phyloP scores from a whole-genome alignment of 2,329 filamentous ascomycete genomes.

The Ophiostoma ips region DNA sequence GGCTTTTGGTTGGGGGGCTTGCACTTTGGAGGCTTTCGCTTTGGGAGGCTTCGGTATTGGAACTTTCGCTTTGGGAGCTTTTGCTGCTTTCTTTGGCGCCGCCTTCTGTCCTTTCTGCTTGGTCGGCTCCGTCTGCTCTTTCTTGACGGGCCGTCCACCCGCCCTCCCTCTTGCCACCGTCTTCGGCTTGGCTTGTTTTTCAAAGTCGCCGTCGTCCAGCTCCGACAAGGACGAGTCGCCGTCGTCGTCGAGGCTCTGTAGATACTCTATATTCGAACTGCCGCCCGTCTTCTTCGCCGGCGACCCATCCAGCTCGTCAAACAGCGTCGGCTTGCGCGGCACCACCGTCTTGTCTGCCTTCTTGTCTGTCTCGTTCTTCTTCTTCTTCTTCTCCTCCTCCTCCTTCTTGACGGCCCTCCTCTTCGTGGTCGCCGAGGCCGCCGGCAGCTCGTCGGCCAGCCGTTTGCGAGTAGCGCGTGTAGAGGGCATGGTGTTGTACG shows the following conservation, averaged over 20 bases:
- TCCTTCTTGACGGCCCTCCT: constrained; percentile 12
- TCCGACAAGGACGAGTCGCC: constrained; percentile 3
- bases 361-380: not conserved
- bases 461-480: not conserved
- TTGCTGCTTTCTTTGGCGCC: not conserved
- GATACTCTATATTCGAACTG: constrained; percentile 25
- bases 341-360: constrained; percentile 14
- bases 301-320: constrained; percentile 45
- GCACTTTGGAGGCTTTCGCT: not conserved
- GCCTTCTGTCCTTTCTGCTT: not conserved
- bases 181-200: not conserved
- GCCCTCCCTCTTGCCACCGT: not conserved
- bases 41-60: not conserved
- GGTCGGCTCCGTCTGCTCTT: not conserved
- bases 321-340: constrained; percentile 41
- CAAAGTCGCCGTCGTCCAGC: not conserved
- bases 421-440: not conserved
- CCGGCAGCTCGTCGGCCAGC: not conserved
- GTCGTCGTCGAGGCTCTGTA: constrained; percentile 8
- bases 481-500: not conserved
- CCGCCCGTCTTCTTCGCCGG: constrained; percentile 24
- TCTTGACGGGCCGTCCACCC: too few relatives aligned
- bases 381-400: not conserved
- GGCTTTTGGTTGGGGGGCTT: not conserved
- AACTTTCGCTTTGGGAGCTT: not conserved